These are phyloP conservation scores for Penicillium sp. DNA, from an alignment of 2,329 filamentous ascomycete genomes.

Conservation along the genomic window DNA sequence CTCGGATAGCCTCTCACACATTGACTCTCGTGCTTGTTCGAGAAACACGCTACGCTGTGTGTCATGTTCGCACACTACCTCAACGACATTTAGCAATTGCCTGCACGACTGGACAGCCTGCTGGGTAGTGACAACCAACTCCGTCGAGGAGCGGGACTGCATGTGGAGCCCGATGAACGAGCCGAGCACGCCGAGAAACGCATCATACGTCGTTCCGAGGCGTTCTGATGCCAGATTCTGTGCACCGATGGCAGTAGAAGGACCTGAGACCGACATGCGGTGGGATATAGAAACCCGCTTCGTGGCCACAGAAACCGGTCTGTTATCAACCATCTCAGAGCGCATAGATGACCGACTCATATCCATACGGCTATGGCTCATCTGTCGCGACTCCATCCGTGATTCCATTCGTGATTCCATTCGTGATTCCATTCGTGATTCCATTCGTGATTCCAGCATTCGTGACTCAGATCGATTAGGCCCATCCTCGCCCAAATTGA, in stretches of 20 bases:
- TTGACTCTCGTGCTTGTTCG: constrained; percentile 65
- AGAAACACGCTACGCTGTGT: constrained; percentile 65
- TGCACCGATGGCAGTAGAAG: constrained; percentile 60
- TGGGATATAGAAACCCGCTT: constrained; percentile 62
- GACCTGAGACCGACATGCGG: constrained; percentile 71
- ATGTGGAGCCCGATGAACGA: constrained; percentile 93
- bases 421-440: constrained; percentile 25
- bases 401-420: constrained; percentile 9
- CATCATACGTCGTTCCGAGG: constrained; percentile 76
- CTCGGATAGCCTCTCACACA: constrained; percentile 77
- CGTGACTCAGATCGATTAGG: constrained; percentile 35
- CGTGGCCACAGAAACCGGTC: constrained; percentile 36
- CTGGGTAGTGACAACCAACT: constrained; percentile 77
- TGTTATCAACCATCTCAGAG: constrained; percentile 26
- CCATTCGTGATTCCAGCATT: constrained; percentile 8
- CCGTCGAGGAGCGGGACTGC: constrained; percentile 84
- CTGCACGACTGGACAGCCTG: constrained; percentile 80
- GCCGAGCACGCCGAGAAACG: constrained; percentile 83
- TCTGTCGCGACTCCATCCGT: constrained; percentile 15
- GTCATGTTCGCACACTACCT: constrained; percentile 78
- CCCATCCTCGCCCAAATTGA: constrained; percentile 26
- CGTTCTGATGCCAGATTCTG: constrained; percentile 79
- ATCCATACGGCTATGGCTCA: constrained; percentile 32
- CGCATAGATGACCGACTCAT: constrained; percentile 21
- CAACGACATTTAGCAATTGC: constrained; percentile 73